Evolutionary conservation across 768 basidiomycete genomes (phyloP).

Genomic region (Rhizopogon roseolus): DNA sequence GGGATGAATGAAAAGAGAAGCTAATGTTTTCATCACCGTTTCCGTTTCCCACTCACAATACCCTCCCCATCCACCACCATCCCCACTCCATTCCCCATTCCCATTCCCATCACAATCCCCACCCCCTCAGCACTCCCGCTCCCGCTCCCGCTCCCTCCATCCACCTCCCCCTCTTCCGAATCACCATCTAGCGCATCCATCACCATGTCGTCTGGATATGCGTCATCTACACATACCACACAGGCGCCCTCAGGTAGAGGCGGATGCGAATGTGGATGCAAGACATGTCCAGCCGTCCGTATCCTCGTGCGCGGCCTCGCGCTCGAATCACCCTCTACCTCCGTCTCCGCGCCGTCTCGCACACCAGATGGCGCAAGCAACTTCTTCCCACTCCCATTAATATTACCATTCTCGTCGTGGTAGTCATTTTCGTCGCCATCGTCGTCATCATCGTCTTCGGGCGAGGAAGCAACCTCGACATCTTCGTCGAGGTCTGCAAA

Average conservation of each 20-base stretch:
- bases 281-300: conserved; percentile 23
- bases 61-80: conserved; percentile 4
- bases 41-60: conserved; percentile 7
- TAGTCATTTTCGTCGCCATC: background rate
- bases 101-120: background rate
- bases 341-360: conserved; percentile 29
- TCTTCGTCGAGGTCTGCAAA: conserved; percentile 96
- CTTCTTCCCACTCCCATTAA: conserved; percentile 15
- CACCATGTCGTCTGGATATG: conserved; percentile 24
- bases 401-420: conserved; percentile 2
- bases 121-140: conserved; percentile 5
- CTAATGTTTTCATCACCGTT: too few relatives aligned
- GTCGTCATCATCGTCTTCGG: conserved; percentile 3
- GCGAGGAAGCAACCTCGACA: conserved; percentile 56
- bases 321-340: conserved; percentile 23
- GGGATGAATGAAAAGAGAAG: too few relatives aligned
- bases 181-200: conserved; percentile 14
- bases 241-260: background rate
- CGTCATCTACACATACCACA: conserved; percentile 3
- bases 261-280: conserved; percentile 1
- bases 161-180: conserved; percentile 6
- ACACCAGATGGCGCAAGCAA: conserved; percentile 10
- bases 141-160: conserved; percentile 11
- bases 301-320: conserved; percentile 18
- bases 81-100: background rate